Conservation (phyloP, 495 filamentous ascomycete species). For the Tuber calosporum region DNA sequence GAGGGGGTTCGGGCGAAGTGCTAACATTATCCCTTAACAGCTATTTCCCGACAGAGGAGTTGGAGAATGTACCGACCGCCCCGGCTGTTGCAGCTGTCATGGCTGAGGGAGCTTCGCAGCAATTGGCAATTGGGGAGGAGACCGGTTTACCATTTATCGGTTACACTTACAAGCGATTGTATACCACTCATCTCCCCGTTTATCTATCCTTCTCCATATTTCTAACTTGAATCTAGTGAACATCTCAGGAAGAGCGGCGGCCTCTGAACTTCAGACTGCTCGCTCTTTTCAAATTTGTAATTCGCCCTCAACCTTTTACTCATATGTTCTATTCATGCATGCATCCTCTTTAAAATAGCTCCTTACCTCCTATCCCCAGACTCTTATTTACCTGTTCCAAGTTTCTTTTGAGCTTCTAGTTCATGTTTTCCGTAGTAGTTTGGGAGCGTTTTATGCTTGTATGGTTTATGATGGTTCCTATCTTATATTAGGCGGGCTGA, state of each 20-base stretch:
- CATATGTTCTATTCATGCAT: not conserved
- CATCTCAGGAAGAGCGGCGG: conserved; percentile 32
- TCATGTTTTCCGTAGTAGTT: not conserved
- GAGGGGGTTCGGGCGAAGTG: not conserved
- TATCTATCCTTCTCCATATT: conserved; percentile 6
- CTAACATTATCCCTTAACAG: conserved; percentile 41
- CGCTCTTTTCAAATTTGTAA: not conserved
- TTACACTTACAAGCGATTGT: conserved; percentile 98
- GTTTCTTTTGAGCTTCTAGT: not conserved
- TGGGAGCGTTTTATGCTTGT: conserved; percentile 9
- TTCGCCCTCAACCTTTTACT: not conserved
- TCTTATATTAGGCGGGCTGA: not conserved
- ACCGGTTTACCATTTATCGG: conserved; percentile 95
- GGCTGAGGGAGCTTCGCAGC: conserved; percentile 48
- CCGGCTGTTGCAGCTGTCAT: conserved; percentile 42
- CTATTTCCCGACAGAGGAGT: conserved; percentile 97
- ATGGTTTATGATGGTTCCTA: conserved; percentile 10
- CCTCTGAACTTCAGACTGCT: conserved; percentile 13
- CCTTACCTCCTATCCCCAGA: not conserved
- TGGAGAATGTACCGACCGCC: conserved; percentile 51
- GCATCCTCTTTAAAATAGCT: not conserved
- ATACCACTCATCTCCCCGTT: conserved; percentile 45
- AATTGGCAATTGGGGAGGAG: conserved; percentile 54
- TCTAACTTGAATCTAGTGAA: conserved; percentile 14
- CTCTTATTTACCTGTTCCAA: not conserved